These are phyloP conservation scores for Ceratobasidium sp. DNA, from an alignment of 1,284 basidiomycete species.

Conservation along the genomic window DNA sequence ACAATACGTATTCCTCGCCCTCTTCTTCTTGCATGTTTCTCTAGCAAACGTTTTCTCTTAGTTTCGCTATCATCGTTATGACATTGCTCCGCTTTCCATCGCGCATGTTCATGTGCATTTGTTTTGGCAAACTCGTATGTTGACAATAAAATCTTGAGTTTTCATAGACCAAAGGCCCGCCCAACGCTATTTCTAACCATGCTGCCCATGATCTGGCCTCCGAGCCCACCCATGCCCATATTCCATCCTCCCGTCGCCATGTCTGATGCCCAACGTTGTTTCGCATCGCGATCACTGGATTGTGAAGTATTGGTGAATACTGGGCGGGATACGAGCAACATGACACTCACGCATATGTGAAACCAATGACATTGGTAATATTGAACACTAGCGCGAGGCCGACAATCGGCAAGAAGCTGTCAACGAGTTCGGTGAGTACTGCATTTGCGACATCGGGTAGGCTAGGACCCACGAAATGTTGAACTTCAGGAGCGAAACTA, in stretches of 20 bases:
- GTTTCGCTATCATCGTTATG: background rate
- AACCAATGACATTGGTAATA: constrained; percentile 87
- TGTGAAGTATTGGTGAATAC: background rate
- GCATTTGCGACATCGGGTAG: constrained; percentile 11
- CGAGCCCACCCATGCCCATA: constrained; percentile 72
- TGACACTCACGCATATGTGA: constrained; percentile 81
- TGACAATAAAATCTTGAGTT: background rate
- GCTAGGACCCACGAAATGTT: constrained; percentile 69
- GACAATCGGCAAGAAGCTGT: constrained; percentile 85
- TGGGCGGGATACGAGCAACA: background rate
- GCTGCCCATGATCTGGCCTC: constrained; percentile 78
- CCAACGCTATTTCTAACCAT: constrained; percentile 83
- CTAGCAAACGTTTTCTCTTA: background rate
- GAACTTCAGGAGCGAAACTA: constrained; percentile 88
- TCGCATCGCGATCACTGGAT: constrained; percentile 83
- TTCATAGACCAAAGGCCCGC: constrained; percentile 61
- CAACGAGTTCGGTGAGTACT: background rate
- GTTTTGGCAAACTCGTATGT: background rate
- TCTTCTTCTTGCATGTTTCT: background rate
- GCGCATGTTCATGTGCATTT: constrained; percentile 3
- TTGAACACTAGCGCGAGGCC: constrained; percentile 90
- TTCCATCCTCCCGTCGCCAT: constrained; percentile 68
- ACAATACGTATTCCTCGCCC: background rate
- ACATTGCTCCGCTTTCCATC: background rate
- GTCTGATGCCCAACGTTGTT: constrained; percentile 78